Conservation (phyloP, 2,329 filamentous ascomycete genomes). For the Trichocomaceae sp. region DNA sequence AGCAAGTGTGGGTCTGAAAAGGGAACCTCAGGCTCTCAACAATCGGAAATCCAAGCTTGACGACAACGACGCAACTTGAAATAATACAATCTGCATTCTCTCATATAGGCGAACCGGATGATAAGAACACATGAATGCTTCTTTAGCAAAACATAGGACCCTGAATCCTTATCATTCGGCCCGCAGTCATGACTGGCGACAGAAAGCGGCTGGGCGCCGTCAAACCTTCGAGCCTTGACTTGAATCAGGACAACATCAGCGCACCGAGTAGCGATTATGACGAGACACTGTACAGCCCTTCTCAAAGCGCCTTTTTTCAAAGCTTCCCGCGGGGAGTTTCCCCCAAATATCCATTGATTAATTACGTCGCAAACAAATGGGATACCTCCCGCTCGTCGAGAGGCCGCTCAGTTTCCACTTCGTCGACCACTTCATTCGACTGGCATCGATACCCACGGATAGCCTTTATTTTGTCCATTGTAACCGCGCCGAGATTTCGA, state of each 20-base stretch:
- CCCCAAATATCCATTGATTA: constrained; percentile 28
- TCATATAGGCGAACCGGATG: not conserved
- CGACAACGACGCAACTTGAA: not conserved
- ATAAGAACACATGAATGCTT: not conserved
- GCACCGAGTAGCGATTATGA: constrained; percentile 18
- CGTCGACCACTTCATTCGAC: not conserved
- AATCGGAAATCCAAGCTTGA: too few relatives aligned
- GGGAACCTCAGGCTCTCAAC: too few relatives aligned
- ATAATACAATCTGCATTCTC: not conserved
- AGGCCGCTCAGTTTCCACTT: not conserved
- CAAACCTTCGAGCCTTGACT: not conserved
- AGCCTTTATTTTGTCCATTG: constrained; percentile 26
- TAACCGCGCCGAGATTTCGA: constrained; percentile 37
- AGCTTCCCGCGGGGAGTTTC: constrained; percentile 7
- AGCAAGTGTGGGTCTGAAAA: not conserved
- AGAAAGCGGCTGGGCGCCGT: not conserved
- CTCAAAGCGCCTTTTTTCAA: constrained; percentile 7
- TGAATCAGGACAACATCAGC: constrained; percentile 23
- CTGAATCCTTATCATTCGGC: not conserved
- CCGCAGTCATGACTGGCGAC: constrained; percentile 9
- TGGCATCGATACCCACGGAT: constrained; percentile 2
- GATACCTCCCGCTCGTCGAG: constrained; percentile 16
- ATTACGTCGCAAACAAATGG: constrained; percentile 36
- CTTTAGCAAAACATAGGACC: not conserved
- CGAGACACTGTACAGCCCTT: constrained; percentile 1